Conservation (phyloP, 805 yeast species). For the Schwanniomyces occidentalis region DNA sequence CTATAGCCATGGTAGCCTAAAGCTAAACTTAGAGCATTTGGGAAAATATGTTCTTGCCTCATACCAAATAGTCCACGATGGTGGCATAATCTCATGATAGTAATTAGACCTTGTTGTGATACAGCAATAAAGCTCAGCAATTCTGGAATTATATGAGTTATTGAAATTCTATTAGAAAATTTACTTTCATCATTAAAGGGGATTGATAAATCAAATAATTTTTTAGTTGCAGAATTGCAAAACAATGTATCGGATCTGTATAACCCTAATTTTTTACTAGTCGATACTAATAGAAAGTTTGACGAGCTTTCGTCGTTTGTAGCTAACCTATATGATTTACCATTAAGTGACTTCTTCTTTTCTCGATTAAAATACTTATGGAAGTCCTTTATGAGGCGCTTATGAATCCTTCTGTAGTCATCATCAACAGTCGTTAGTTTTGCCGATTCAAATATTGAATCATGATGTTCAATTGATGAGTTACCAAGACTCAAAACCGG, state of each 20-base stretch:
- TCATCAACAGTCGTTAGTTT: constrained; percentile 30
- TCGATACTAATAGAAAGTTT: constrained; percentile 37
- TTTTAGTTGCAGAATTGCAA: constrained; percentile 48
- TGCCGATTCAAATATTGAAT: constrained; percentile 10
- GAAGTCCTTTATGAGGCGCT: constrained; percentile 14
- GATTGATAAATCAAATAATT: constrained; percentile 38
- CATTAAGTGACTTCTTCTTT: constrained; percentile 13
- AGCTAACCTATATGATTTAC: constrained; percentile 8
- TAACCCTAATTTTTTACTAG: constrained; percentile 45
- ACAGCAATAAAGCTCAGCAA: constrained; percentile 35
- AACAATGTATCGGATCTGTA: constrained; percentile 46
- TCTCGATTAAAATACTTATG: neutral
- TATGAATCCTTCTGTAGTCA: constrained; percentile 33
- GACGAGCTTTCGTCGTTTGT: constrained; percentile 4
- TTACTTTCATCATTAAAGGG: constrained; percentile 38
- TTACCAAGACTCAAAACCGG: constrained; percentile 18
- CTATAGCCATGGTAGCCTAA: constrained; percentile 28
- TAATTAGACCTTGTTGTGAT: constrained; percentile 38
- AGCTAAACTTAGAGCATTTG: constrained; percentile 30
- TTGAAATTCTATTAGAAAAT: constrained; percentile 36
- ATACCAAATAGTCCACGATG: constrained; percentile 39
- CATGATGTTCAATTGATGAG: constrained; percentile 2
- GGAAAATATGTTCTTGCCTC: constrained; percentile 45
- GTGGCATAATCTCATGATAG: constrained; percentile 37
- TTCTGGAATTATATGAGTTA: constrained; percentile 35